Evolutionary conservation across 2,329 filamentous ascomycete species (phyloP).

Genomic region (Monilinia polystroma): DNA sequence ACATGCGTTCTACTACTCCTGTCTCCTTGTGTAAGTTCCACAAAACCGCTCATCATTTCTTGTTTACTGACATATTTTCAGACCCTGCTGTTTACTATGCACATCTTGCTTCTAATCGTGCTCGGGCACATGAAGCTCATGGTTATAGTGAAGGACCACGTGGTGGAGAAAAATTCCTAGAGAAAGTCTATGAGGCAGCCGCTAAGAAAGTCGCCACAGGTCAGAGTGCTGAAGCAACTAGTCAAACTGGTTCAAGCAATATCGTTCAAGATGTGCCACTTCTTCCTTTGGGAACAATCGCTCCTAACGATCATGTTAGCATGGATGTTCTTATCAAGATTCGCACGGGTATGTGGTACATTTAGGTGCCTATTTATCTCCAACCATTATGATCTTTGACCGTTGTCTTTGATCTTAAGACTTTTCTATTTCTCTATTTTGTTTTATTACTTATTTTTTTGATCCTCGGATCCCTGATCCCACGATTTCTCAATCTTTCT

Average conservation of each 20-base stretch:
- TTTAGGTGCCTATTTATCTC: slow-evolving; percentile 28
- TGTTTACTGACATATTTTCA: slow-evolving; percentile 38
- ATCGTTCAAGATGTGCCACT: slow-evolving; percentile 32
- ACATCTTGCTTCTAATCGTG: slow-evolving; percentile 81
- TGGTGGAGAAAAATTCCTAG: slow-evolving; percentile 45
- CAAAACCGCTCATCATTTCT: slow-evolving; percentile 45
- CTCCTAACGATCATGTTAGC: slow-evolving; percentile 22
- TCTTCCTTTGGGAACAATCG: slow-evolving; percentile 32
- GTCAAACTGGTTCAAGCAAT: slow-evolving; percentile 28
- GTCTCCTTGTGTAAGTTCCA: slow-evolving; percentile 58
- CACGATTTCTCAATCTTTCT: slow-evolving; percentile 4
- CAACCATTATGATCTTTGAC: slow-evolving; percentile 23
- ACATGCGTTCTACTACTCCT: slow-evolving; percentile 85
- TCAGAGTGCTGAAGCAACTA: slow-evolving; percentile 27
- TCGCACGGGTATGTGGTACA: slow-evolving; percentile 41
- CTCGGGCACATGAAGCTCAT: slow-evolving; percentile 67
- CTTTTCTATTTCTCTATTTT: slow-evolving; percentile 29
- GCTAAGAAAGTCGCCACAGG: slow-evolving; percentile 22
- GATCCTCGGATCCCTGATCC: slow-evolving; percentile 29
- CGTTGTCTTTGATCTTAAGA: slow-evolving; percentile 27
- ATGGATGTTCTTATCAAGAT: slow-evolving; percentile 27
- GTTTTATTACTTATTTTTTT: slow-evolving; percentile 29
- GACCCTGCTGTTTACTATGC: slow-evolving; percentile 92
- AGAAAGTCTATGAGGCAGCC: slow-evolving; percentile 32
- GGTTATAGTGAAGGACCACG: slow-evolving; percentile 48